phyloP scores from a whole-genome alignment of 148 eudicot species.

The Fagopyrum esculentum region DNA sequence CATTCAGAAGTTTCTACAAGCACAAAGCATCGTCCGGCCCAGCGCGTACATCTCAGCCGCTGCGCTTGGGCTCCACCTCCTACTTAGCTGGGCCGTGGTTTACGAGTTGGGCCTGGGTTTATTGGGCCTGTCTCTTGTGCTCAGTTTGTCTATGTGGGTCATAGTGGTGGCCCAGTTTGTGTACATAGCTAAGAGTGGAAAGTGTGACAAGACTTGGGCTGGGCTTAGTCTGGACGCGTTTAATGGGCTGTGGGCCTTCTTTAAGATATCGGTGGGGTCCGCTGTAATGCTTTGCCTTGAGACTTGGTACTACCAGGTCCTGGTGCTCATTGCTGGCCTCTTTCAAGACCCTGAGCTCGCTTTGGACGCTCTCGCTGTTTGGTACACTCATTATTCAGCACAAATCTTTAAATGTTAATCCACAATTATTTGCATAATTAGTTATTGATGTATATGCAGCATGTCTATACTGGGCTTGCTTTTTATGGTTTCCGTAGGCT shows the following conservation, averaged over 20 bases:
- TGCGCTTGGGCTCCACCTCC: constrained; percentile 32
- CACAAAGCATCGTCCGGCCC: constrained; percentile 48
- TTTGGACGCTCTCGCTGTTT: constrained; percentile 46
- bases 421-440: neutral
- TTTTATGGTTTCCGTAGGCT: constrained; percentile 42
- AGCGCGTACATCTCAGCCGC: constrained; percentile 46
- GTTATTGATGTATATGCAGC: constrained; percentile 20
- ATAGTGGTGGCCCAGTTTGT: constrained; percentile 49
- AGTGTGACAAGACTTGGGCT: constrained; percentile 40
- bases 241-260: constrained; percentile 45
- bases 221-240: constrained; percentile 44
- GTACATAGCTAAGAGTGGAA: constrained; percentile 32
- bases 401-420: neutral
- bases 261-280: constrained; percentile 43
- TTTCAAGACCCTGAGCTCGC: constrained; percentile 43
- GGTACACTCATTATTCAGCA: constrained; percentile 21
- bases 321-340: constrained; percentile 47
- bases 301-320: constrained; percentile 53
- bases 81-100: constrained; percentile 34
- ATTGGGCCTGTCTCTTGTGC: constrained; percentile 39
- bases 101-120: constrained; percentile 39
- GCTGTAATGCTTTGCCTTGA: constrained; percentile 66
- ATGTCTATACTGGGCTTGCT: constrained; percentile 24
- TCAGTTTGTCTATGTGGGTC: constrained; percentile 58
- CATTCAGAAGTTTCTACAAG: constrained; percentile 52